Percentiles rank a stretch among this genome's conserved stretches.
phyloP scores from a whole-genome alignment of 257 asterid genomes.

The Solanum virginianum region DNA sequence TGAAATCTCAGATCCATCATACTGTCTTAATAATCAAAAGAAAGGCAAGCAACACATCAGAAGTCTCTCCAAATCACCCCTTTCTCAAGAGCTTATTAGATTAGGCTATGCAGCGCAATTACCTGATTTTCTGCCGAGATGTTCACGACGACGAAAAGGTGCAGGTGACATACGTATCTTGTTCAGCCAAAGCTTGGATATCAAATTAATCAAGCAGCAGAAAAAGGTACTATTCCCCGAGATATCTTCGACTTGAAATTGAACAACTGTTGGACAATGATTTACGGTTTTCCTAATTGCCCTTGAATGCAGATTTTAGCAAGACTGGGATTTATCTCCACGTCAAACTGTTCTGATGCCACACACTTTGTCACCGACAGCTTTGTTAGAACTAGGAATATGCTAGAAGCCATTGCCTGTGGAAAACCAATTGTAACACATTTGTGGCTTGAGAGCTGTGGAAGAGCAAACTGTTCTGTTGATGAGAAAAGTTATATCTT shows the following conservation, averaged over 20 bases:
- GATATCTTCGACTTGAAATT: neutral
- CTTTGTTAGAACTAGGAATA: constrained; percentile 62
- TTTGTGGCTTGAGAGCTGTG: constrained; percentile 75
- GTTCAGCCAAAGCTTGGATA: constrained; percentile 67
- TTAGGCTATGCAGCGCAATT: constrained; percentile 36
- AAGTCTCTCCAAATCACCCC: constrained; percentile 31
- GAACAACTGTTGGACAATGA: neutral
- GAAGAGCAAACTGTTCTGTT: constrained; percentile 42
- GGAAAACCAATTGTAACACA: constrained; percentile 71
- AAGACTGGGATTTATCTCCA: constrained; percentile 41
- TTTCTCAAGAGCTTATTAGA: constrained; percentile 54
- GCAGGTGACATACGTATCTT: constrained; percentile 30
- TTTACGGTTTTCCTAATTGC: neutral
- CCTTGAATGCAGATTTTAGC: constrained; percentile 34
- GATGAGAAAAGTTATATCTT: constrained; percentile 50
- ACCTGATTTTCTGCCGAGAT: constrained; percentile 51
- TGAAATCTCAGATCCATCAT: constrained; percentile 11
- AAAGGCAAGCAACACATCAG: constrained; percentile 12
- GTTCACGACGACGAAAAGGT: constrained; percentile 37
- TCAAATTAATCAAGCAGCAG: constrained; percentile 37
- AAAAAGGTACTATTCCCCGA: constrained; percentile 32
- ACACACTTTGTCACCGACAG: constrained; percentile 68
- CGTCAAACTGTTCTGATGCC: constrained; percentile 52
- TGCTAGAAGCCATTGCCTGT: constrained; percentile 69
- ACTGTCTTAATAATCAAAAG: constrained; percentile 11